These are phyloP conservation scores for Termitomyces sp. DNA, from an alignment of 768 basidiomycete genomes.

Conservation along the genomic window DNA sequence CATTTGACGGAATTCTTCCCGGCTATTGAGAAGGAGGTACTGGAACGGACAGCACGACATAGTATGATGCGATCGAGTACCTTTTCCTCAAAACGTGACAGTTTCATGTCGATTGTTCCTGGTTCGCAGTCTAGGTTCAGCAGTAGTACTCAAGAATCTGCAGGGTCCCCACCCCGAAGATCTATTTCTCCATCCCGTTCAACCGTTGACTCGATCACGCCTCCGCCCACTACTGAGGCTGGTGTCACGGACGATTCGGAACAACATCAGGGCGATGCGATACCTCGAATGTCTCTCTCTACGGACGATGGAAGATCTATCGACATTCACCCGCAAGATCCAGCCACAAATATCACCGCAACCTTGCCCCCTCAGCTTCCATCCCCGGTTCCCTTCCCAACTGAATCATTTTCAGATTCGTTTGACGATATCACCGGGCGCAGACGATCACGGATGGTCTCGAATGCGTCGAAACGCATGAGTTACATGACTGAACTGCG, in stretches of 20 bases:
- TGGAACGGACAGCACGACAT: constrained; percentile 84
- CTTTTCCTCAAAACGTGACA: constrained; percentile 37
- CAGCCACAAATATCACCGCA: constrained; percentile 14
- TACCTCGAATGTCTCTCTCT: constrained; percentile 71
- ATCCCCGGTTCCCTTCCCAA: constrained; percentile 74
- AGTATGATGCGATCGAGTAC: constrained; percentile 62
- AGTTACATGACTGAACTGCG: constrained; percentile 81
- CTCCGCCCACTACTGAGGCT: constrained; percentile 35
- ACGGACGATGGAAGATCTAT: constrained; percentile 67
- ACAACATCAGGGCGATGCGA: constrained; percentile 32
- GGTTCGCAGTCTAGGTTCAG: constrained; percentile 55
- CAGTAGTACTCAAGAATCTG: constrained; percentile 53
- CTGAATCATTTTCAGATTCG: constrained; percentile 78
- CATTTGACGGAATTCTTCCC: constrained; percentile 97
- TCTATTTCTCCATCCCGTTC: constrained; percentile 41
- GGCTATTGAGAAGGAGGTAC: constrained; percentile 82
- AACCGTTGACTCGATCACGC: constrained; percentile 44
- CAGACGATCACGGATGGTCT: constrained; percentile 38
- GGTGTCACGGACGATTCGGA: constrained; percentile 11
- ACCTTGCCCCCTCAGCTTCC: constrained; percentile 51
- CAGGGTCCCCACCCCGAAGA: constrained; percentile 38
- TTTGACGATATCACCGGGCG: constrained; percentile 49
- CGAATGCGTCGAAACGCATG: constrained; percentile 58
- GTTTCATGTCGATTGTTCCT: constrained; percentile 44
- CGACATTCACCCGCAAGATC: constrained; percentile 52